Evolutionary conservation across 164 flowering plant species (phyloP), one percentile per base, ranked within the genome.

Genomic region (Malania oleifera): DNA sequence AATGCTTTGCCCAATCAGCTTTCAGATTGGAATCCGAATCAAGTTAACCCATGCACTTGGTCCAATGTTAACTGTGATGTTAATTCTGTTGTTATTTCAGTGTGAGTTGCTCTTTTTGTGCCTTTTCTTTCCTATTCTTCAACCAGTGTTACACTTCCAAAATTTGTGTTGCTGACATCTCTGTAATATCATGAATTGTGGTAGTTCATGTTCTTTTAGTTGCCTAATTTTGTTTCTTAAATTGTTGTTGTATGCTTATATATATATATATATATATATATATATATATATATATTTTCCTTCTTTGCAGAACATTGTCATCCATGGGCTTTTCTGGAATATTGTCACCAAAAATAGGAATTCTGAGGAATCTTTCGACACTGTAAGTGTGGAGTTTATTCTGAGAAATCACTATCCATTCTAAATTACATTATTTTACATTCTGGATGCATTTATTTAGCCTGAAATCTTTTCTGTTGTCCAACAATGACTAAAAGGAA

Each of bases 1-100:
- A 12, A 22, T 17, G 46, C 46, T 18, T 43, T 22, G 5, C 5
- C 22, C 7, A 17, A 7, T 18, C 46, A 8, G 22, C 46, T 43
- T n/a, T 0, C 5, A 6, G 46, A 43, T n/a, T 43, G 46, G 46
- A 43, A 43, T 43, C 22, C 22, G 5, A 43, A 18, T 12, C 46
- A 43, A 18, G 46, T 43, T n/a, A 43, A 43, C 9, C 46, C 46
- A n/a, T 43, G 46, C 22, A 43, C 46, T n/a, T 43, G 46, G 46
- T 43, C 46, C 5, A n/a, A 18, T 43, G 22, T 43, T 43, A 12
- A 18, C 12, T 43, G 46, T 18, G 22, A 43, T 10, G 17, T 17
- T 43, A 22, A 43, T 4, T 17, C 17, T n/a, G 5, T 6, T 43
- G 46, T 43, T 22, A 43, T 4, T 43, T 17, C 46, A 5, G 46